Evolutionary conservation across 1,139 yeast genomes (phyloP).

Genomic region (Sugiyamaella pinicola): DNA sequence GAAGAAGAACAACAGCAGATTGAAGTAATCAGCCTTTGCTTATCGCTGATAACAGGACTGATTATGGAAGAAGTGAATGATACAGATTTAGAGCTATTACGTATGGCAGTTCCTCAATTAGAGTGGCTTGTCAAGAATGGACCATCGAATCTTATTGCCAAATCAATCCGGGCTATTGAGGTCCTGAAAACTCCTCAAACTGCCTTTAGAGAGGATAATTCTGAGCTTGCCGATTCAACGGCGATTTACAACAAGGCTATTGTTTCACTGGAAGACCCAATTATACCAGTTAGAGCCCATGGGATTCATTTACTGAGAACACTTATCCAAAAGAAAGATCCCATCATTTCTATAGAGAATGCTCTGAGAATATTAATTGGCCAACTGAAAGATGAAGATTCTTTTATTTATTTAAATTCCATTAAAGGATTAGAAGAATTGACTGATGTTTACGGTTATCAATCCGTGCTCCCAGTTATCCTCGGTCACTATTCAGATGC

Average conservation of each 20-base stretch:
- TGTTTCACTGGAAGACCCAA: conserved; percentile 68
- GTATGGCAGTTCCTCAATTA: conserved; percentile 41
- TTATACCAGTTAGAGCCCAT: conserved; percentile 83
- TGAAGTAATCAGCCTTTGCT: conserved; percentile 37
- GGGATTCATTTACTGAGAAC: conserved; percentile 70
- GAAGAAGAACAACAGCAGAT: conserved; percentile 32
- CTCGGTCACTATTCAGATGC: conserved; percentile 48
- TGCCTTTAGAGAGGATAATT: conserved; percentile 17
- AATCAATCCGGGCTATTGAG: conserved; percentile 25
- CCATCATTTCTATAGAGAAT: conserved; percentile 54
- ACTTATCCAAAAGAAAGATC: conserved; percentile 54
- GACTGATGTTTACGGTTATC: conserved; percentile 48
- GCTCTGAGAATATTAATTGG: conserved; percentile 63
- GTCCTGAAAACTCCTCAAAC: conserved; percentile 18
- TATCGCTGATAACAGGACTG: conserved; percentile 37
- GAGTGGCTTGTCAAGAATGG: conserved; percentile 25
- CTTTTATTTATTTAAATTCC: conserved; percentile 80
- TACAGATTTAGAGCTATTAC: conserved; percentile 49
- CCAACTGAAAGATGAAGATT: conserved; percentile 77
- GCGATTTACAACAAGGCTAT: conserved; percentile 54
- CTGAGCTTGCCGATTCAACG: conserved; percentile 24
- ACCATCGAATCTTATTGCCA: conserved; percentile 28
- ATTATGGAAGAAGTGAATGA: conserved; percentile 39
- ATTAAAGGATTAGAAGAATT: conserved; percentile 74
- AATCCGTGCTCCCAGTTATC: conserved; percentile 47